phyloP scores from a whole-genome alignment of 148 eudicot species.

The Cornus suecica region DNA sequence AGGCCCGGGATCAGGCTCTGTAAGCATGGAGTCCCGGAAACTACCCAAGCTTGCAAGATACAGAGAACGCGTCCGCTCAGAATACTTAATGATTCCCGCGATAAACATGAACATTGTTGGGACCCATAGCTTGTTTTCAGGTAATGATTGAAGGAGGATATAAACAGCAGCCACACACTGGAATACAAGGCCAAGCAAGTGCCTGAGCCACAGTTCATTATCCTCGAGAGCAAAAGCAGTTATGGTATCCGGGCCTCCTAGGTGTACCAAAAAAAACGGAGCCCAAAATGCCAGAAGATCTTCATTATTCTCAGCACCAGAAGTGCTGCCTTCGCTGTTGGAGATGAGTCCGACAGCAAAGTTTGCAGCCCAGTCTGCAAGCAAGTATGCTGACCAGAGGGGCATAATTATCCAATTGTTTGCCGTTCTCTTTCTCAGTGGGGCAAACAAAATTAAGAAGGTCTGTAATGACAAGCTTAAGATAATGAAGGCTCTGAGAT shows the following conservation, averaged over 20 bases:
- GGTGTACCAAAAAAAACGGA: slow-evolving; percentile 30
- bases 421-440: slow-evolving; percentile 26
- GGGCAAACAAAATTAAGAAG: slow-evolving; percentile 20
- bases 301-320: background rate
- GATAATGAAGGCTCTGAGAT: slow-evolving; percentile 28
- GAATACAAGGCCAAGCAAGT: slow-evolving; percentile 22
- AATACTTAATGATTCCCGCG: slow-evolving; percentile 29
- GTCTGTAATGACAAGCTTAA: slow-evolving; percentile 28
- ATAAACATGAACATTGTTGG: slow-evolving; percentile 28
- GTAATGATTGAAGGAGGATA: slow-evolving; percentile 22
- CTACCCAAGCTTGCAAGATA: slow-evolving; percentile 24
- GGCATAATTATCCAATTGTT: slow-evolving; percentile 16
- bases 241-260: slow-evolving; percentile 41
- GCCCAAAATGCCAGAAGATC: slow-evolving; percentile 36
- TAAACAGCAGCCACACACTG: slow-evolving; percentile 27
- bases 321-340: slow-evolving; percentile 11
- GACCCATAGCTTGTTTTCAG: slow-evolving; percentile 13
- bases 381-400: slow-evolving; percentile 36
- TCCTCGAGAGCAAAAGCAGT: slow-evolving; percentile 36
- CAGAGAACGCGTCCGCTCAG: slow-evolving; percentile 23
- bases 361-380: slow-evolving; percentile 37
- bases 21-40: slow-evolving; percentile 31
- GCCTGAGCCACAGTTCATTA: slow-evolving; percentile 45
- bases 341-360: slow-evolving; percentile 41
- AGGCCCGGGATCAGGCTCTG: slow-evolving; percentile 41